Percentiles rank a stretch among this genome's conserved stretches.
Evolutionary conservation across 768 basidiomycete genomes (phyloP).

Genomic region (Ramaria sp.): DNA sequence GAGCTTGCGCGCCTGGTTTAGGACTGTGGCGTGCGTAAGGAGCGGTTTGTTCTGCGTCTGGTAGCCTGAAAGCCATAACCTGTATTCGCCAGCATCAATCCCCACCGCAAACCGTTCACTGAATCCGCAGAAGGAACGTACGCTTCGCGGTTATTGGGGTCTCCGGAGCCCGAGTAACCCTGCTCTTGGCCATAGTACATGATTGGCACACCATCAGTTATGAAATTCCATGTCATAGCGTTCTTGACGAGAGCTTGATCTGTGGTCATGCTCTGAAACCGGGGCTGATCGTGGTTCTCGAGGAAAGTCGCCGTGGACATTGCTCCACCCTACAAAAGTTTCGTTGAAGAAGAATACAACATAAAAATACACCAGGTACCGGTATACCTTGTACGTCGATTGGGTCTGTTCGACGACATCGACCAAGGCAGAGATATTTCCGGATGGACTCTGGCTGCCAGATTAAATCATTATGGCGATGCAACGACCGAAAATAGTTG

Average conservation of each 20-base stretch:
- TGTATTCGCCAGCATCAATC: slow-evolving; percentile 16
- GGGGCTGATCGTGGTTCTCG: slow-evolving; percentile 45
- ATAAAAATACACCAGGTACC: too few relatives aligned
- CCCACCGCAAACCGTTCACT: not conserved
- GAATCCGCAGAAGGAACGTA: slow-evolving; percentile 17
- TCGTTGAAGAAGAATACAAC: slow-evolving; percentile 9
- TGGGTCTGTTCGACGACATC: slow-evolving; percentile 22
- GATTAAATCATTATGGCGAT: not conserved
- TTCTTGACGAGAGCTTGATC: slow-evolving; percentile 36
- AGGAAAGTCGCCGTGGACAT: slow-evolving; percentile 37
- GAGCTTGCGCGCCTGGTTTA: slow-evolving; percentile 45
- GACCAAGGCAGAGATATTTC: slow-evolving; percentile 24
- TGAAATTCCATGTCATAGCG: slow-evolving; percentile 38
- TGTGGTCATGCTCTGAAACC: slow-evolving; percentile 31
- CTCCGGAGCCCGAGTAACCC: slow-evolving; percentile 31
- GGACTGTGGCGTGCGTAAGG: slow-evolving; percentile 30
- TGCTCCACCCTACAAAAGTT: slow-evolving; percentile 19
- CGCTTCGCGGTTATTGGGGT: slow-evolving; percentile 43
- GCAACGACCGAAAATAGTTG: not conserved
- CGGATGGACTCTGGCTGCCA: slow-evolving; percentile 11
- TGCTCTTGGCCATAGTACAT: slow-evolving; percentile 47
- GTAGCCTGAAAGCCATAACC: slow-evolving; percentile 53
- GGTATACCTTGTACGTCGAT: slow-evolving; percentile 23
- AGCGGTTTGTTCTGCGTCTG: slow-evolving; percentile 34
- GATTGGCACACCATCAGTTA: slow-evolving; percentile 40